Percentiles rank a stretch among this genome's conserved stretches.
phyloP scores from a whole-genome alignment of 345 rosid species.

The Hibiscus syriacus region DNA sequence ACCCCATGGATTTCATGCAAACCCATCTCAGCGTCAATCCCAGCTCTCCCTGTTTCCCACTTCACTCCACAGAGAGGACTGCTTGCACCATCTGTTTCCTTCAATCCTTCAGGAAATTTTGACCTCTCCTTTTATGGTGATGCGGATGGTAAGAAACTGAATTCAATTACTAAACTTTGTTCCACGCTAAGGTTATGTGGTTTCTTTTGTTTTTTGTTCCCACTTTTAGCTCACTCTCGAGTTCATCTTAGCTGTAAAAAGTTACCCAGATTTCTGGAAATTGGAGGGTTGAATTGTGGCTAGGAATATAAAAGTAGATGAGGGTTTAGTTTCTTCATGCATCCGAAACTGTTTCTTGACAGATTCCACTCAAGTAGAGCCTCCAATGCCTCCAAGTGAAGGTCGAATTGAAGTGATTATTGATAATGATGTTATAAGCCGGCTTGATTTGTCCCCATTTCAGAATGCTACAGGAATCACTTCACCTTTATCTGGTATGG shows the following conservation, averaged over 20 bases:
- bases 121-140: conserved; percentile 51
- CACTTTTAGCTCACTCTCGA: too few species aligned
- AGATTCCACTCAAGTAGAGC: conserved; percentile 44
- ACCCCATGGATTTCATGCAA: conserved; percentile 28
- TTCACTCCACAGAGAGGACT: conserved; percentile 16
- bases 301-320: too few species aligned
- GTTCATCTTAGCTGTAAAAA: too few species aligned
- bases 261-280: too few species aligned
- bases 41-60: neutral
- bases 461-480: conserved; percentile 52
- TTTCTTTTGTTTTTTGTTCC: neutral
- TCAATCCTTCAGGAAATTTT: conserved; percentile 81
- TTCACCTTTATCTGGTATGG: conserved; percentile 47
- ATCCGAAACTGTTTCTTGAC: conserved; percentile 4
- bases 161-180: too few species aligned
- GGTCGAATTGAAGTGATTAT: conserved; percentile 66
- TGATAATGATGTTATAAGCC: conserved; percentile 37
- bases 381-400: conserved; percentile 72
- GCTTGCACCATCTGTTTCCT: conserved; percentile 52
- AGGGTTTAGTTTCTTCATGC: too few species aligned
- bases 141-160: conserved; percentile 36
- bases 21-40: conserved; percentile 21
- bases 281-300: too few species aligned
- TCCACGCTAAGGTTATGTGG: neutral
- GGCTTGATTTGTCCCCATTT: conserved; percentile 74